These are phyloP conservation scores for Paralagenidium karlingii DNA, from an alignment of 352 stramenopile species.

Conservation along the genomic window DNA sequence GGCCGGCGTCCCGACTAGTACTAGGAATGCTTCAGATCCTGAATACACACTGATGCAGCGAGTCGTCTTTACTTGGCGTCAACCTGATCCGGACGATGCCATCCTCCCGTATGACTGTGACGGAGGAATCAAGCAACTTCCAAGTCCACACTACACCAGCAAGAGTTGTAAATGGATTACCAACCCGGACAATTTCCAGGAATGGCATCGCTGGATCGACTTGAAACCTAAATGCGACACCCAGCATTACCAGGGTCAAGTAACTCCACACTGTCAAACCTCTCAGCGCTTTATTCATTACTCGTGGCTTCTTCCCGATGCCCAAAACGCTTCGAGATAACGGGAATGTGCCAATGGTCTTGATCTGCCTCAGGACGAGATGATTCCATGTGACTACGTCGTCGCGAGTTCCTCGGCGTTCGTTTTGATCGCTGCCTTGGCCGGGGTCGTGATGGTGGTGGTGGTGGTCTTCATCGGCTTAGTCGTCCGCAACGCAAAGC, in stretches of 20 bases:
- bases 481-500: constrained; percentile 17
- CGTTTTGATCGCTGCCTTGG: constrained; percentile 2
- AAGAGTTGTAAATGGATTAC: constrained; percentile 15
- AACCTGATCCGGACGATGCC: constrained; percentile 14
- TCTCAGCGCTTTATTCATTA: constrained; percentile 15
- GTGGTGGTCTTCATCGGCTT: constrained; percentile 11
- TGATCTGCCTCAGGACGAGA: background rate
- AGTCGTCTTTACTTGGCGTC: constrained; percentile 23
- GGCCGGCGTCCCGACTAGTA: no score
- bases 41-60: no score
- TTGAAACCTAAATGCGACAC: constrained; percentile 19
- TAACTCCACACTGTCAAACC: constrained; percentile 12
- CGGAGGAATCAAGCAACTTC: constrained; percentile 15
- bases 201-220: constrained; percentile 23
- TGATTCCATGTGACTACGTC: constrained; percentile 29
- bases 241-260: constrained; percentile 24
- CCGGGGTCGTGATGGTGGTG: constrained; percentile 5
- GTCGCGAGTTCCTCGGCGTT: constrained; percentile 11
- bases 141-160: constrained; percentile 17
- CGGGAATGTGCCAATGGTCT: constrained; percentile 15
- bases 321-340: constrained; percentile 6
- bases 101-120: constrained; percentile 27
- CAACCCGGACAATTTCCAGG: constrained; percentile 3
- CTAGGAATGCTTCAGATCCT: background rate
- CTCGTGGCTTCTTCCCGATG: constrained; percentile 19